Evolutionary conservation across 768 basidiomycete species (phyloP), one percentile per base, ranked within the genome.

Genomic region (Floccularia luteovirens): DNA sequence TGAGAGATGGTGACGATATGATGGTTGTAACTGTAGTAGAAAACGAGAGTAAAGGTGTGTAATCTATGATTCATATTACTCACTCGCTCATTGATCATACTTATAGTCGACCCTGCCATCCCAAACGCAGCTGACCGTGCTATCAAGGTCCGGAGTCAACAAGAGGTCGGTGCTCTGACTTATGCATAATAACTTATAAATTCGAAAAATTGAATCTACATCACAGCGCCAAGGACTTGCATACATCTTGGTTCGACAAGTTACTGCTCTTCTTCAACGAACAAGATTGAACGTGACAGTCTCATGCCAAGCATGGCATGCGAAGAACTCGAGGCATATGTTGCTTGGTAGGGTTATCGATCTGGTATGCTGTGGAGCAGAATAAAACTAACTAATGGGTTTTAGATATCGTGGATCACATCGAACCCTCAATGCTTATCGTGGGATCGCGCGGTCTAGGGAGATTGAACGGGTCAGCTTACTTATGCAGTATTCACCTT

Each of bases 241-340:
- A 0, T 88, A 90, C 46, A 84, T 93, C 42, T 82, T 98, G 24
- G 75, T 83, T 38, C 82, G 92, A 22, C 93, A 96, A 62, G 90
- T 82, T 3, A 93, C 87, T 1, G 75, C 83, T 10, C 72, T 98
- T 12, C 70, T 99, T 25, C 91, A 96, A 59, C 82, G 96, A 17
- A 99, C 96, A 0, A 76, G 72, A 43, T 66, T 98, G 41, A 80
- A 97, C 45, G 87, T 96, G 21, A 80, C 78, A 0, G 77, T 98
- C 27, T 70, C 79, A 3, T 98, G 94, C 58, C 92, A 98, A 62
- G 92, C 93, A 21, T 87, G 93, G 77, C 93, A 98, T 48, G 90
- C 93, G n/a, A 96, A 94, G 68, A 93, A 93, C 54, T 72, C 84
- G 1, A 65, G 90, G 17, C 90, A 92, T 53, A 92, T 93, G 82